These are phyloP conservation scores for Taxawa tesnikishii DNA, from an alignment of 2,329 filamentous ascomycete species.

Conservation along the genomic window DNA sequence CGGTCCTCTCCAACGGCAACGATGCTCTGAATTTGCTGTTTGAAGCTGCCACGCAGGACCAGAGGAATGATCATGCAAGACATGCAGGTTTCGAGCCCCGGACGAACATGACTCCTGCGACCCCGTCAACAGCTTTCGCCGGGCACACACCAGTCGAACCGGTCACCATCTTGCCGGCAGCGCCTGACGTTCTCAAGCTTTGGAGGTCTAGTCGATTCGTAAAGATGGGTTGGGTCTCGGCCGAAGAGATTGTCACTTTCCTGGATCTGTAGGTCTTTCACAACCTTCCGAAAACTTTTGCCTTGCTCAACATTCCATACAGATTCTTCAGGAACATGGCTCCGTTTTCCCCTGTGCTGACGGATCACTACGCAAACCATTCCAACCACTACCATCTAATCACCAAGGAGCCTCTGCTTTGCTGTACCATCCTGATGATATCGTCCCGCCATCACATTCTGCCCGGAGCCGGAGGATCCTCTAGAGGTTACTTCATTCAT, in stretches of 20 bases:
- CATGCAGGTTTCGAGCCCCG: neutral
- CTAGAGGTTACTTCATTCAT: conserved; percentile 41
- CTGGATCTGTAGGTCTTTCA: conserved; percentile 32
- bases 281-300: too few species aligned
- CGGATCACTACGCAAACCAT: conserved; percentile 37
- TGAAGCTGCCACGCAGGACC: neutral
- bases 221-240: conserved; percentile 44
- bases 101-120: neutral
- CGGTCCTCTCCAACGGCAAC: conserved; percentile 1
- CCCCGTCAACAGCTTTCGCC: neutral
- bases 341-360: conserved; percentile 37
- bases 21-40: neutral
- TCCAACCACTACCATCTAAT: conserved; percentile 36
- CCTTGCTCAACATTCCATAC: too few species aligned
- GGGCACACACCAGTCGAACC: too few species aligned
- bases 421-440: conserved; percentile 41
- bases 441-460: conserved; percentile 36
- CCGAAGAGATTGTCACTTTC: conserved; percentile 40
- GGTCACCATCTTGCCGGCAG: neutral
- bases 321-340: conserved; percentile 37
- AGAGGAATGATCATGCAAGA: too few species aligned
- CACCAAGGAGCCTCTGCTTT: conserved; percentile 39
- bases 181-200: conserved; percentile 26
- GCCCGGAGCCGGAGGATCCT: conserved; percentile 29
- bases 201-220: conserved; percentile 42